These are phyloP conservation scores for Trypethelium eluteriae DNA, from an alignment of 495 filamentous ascomycete genomes.

Conservation along the genomic window DNA sequence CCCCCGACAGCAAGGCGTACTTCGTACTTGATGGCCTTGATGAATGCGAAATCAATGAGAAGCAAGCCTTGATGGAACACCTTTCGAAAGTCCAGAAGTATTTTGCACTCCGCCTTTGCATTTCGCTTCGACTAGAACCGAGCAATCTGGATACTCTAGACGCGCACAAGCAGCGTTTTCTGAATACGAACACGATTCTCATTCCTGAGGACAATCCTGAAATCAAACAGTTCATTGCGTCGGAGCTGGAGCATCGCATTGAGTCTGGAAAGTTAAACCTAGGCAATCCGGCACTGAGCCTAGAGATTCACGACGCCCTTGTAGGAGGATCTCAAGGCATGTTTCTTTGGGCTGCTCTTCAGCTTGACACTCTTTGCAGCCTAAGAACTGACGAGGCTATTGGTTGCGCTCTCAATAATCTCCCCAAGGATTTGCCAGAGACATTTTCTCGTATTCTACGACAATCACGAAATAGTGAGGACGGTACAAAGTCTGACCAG, in stretches of 20 bases:
- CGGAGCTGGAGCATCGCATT: not conserved
- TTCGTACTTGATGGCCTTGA: not conserved
- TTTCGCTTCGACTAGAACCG: not conserved
- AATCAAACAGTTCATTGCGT: not conserved
- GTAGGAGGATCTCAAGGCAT: conserved; percentile 36
- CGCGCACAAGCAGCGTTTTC: not conserved
- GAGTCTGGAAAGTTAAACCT: not conserved
- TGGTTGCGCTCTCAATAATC: not conserved
- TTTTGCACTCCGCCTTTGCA: not conserved
- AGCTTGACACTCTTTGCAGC: conserved; percentile 37
- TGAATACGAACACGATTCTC: not conserved
- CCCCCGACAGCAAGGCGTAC: not conserved
- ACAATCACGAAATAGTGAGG: not conserved
- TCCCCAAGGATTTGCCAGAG: not conserved
- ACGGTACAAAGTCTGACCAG: not conserved
- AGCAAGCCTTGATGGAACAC: not conserved
- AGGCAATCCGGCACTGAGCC: conserved; percentile 25
- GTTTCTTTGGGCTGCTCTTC: conserved; percentile 44
- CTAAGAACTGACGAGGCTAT: conserved; percentile 40
- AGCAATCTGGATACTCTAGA: not conserved
- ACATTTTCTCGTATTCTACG: not conserved
- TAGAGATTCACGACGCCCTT: conserved; percentile 36
- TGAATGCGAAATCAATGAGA: not conserved
- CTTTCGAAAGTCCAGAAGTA: not conserved
- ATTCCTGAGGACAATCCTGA: not conserved